A percentile compares a stretch with the other conserved stretches of the same genome.
These are phyloP conservation scores for Sporothrix dimorphospora DNA, from an alignment of 2,329 filamentous ascomycete species.

Conservation along the genomic window DNA sequence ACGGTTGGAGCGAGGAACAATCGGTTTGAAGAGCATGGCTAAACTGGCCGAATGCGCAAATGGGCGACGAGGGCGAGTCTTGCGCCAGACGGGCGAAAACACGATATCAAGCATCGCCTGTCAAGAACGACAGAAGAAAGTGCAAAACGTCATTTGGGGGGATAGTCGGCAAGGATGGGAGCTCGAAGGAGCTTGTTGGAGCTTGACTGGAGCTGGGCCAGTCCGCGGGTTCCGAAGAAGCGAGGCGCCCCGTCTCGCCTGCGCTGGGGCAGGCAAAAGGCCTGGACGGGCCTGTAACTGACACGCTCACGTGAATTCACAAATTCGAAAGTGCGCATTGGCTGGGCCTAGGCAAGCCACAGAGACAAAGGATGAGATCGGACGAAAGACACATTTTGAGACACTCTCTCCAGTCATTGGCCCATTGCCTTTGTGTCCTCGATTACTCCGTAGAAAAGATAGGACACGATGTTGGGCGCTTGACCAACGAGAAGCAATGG, in stretches of 20 bases:
- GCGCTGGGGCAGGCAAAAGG: background rate
- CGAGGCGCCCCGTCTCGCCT: background rate
- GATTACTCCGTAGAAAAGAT: no score
- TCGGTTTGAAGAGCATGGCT: background rate
- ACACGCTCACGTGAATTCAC: background rate
- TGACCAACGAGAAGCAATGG: background rate
- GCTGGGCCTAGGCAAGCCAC: background rate
- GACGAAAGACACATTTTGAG: background rate
- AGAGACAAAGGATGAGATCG: background rate
- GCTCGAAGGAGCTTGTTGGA: background rate
- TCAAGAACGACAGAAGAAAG: background rate
- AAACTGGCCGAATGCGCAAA: background rate
- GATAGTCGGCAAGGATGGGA: constrained; percentile 14
- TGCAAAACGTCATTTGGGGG: constrained; percentile 3
- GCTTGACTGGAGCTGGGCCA: background rate
- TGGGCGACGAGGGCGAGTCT: background rate
- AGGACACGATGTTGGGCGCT: background rate
- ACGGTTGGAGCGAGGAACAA: no score
- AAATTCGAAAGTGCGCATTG: background rate
- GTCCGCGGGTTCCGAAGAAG: background rate
- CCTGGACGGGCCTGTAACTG: background rate
- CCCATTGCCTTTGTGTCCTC: background rate
- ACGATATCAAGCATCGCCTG: background rate
- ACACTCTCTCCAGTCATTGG: background rate
- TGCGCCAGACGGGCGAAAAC: background rate